Base-by-base conservation (phyloP, 2,329 filamentous ascomycete genomes). In the Metarhizium sp. region DNA sequence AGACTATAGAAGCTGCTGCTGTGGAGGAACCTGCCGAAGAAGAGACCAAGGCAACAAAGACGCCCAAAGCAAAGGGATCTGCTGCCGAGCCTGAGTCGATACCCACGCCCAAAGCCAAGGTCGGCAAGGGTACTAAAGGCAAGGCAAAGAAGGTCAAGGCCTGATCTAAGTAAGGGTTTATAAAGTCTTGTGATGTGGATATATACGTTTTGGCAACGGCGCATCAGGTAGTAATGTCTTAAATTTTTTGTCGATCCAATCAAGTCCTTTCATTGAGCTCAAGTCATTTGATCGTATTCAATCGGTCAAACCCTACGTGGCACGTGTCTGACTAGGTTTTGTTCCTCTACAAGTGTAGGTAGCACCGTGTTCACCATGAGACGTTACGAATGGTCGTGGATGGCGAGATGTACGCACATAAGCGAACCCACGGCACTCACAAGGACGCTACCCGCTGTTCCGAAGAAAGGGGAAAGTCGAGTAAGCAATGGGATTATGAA, bases 401-500 rank as follows among this genome's bases (percentile, higher is more conserved):
- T 1, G 38, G 11, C 13, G 38, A 40, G 13, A 78, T 83, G 78
- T 82, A 68, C 74, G 79, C 79, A 70, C 79, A 79, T 78, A 83
- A 73, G 80, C 80, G 80, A 83, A 83, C 78, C 80, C 75, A 73
- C 71, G 69, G 72, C 74, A 73, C 76, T 74, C 75, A 71, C 70
- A 34, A 25, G 30, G 14, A 6, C 11, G 29, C 46, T 34, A 52
- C 18, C 13, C 42, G 38, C 16, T 40, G 36, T 36, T 47, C 47
- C 20, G 30, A 54, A 29, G 20, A 59, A 62, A 66, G 63, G 63
- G 64, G 62, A 64, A 65, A 65, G 53, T 66, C 58, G 67, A 74
- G 75, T 72, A 73, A 71, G 73, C 70, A 69, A 72, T 71, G 73
- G 76, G 78, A 83, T 83, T 82, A 80, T 81, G 76, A 82, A 81